phyloP scores from a whole-genome alignment of 2,329 filamentous ascomycete genomes.

The Rutstroemia sp. region DNA sequence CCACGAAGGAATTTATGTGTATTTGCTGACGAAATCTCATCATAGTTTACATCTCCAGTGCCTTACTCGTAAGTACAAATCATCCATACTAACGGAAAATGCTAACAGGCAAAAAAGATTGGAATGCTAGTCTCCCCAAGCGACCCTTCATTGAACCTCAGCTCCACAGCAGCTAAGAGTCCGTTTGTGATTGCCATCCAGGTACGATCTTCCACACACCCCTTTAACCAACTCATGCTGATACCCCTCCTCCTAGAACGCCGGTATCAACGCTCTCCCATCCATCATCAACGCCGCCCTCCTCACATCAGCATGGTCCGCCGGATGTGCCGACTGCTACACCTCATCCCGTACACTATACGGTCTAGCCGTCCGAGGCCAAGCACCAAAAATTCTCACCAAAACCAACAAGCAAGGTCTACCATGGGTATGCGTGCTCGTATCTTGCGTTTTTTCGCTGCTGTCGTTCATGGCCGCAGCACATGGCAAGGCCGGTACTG shows the following conservation, averaged over 20 bases:
- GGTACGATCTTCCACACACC: too few species aligned
- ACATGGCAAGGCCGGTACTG: not conserved
- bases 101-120: slow-evolving; percentile 16
- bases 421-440: slow-evolving; percentile 48
- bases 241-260: slow-evolving; percentile 32
- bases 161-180: slow-evolving; percentile 40
- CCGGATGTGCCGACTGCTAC: slow-evolving; percentile 54
- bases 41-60: slow-evolving; percentile 42
- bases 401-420: slow-evolving; percentile 50
- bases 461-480: not conserved
- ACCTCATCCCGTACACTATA: slow-evolving; percentile 62
- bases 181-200: slow-evolving; percentile 69
- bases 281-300: slow-evolving; percentile 64
- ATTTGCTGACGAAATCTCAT: too few species aligned
- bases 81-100: too few species aligned
- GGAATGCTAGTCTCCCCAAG: slow-evolving; percentile 52
- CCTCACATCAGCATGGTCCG: slow-evolving; percentile 57
- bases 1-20: too few species aligned
- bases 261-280: slow-evolving; percentile 60
- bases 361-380: slow-evolving; percentile 57
- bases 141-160: slow-evolving; percentile 33
- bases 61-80: slow-evolving; percentile 29
- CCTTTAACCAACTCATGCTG: too few species aligned
- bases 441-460: slow-evolving; percentile 30
- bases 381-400: slow-evolving; percentile 54